phyloP scores from a whole-genome alignment of 768 basidiomycete species.

The Tulasnella sp. region DNA sequence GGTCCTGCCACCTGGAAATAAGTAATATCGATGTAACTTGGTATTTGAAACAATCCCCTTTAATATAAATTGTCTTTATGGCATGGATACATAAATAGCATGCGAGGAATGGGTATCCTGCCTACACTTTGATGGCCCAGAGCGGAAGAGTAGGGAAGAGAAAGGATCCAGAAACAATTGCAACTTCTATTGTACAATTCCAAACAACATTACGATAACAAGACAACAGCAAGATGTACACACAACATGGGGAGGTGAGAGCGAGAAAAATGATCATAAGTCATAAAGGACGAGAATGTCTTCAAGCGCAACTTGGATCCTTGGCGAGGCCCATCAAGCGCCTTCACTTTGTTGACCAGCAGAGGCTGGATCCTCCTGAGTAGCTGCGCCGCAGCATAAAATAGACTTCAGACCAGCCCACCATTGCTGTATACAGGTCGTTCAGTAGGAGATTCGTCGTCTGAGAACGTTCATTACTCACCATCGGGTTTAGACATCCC shows the following conservation, averaged over 20 bases:
- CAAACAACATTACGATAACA: neutral
- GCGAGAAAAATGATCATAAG: neutral
- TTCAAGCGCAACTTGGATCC: neutral
- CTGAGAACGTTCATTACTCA: neutral
- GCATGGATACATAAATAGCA: neutral
- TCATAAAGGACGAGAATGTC: neutral
- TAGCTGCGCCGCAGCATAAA: neutral
- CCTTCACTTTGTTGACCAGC: neutral
- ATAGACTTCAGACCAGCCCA: neutral
- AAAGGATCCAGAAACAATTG: neutral
- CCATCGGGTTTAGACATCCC: neutral
- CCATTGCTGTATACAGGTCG: neutral
- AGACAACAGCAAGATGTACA: neutral
- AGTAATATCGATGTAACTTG: neutral
- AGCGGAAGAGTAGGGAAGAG: neutral
- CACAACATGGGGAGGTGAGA: neutral
- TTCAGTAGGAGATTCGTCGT: neutral
- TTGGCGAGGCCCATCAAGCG: neutral
- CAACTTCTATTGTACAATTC: neutral
- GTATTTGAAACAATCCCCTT: neutral
- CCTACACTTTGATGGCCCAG: neutral
- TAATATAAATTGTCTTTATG: neutral
- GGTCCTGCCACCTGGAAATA: constrained; percentile 57
- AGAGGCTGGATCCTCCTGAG: neutral
- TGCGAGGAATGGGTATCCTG: neutral